phyloP scores from a whole-genome alignment of 1,284 basidiomycete genomes.

The Coniferiporia weirii region DNA sequence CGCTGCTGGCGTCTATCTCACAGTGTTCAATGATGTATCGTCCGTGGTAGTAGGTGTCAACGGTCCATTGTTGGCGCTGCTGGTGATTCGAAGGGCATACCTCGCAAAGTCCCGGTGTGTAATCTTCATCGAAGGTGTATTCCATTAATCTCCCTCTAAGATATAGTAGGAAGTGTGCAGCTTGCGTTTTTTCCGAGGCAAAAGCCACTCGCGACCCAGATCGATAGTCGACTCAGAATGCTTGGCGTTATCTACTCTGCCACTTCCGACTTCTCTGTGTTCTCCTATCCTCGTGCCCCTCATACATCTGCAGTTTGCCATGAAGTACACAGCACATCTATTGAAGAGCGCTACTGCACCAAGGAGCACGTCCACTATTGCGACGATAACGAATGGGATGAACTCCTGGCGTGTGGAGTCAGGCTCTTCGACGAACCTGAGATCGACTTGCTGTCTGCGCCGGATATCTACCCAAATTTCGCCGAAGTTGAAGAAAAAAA shows the following conservation, averaged over 20 bases:
- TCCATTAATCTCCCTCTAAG: neutral
- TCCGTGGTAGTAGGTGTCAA: neutral
- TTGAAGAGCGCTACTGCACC: slow-evolving; percentile 18
- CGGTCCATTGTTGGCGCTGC: slow-evolving; percentile 1
- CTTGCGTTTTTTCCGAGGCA: neutral
- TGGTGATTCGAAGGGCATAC: neutral
- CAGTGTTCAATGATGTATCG: neutral
- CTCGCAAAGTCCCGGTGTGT: neutral
- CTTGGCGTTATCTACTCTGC: slow-evolving; percentile 16
- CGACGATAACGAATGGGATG: slow-evolving; percentile 16
- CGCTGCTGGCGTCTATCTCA: neutral
- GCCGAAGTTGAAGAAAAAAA: neutral
- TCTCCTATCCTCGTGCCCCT: slow-evolving; percentile 15
- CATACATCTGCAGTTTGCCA: slow-evolving; percentile 11
- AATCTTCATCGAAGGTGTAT: neutral
- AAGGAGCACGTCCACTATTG: slow-evolving; percentile 11
- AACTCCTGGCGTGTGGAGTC: slow-evolving; percentile 8
- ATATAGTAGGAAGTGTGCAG: neutral
- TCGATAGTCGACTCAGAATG: neutral
- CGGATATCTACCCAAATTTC: neutral
- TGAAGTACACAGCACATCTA: slow-evolving; percentile 15
- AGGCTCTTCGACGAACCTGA: slow-evolving; percentile 15
- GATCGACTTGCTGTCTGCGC: neutral
- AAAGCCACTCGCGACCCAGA: neutral
- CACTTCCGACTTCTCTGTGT: slow-evolving; percentile 15